A percentile compares a stretch with the other conserved stretches of the same genome.
Evolutionary conservation across 305 asterid species (phyloP).

Genomic region (Fraxinus greggii): DNA sequence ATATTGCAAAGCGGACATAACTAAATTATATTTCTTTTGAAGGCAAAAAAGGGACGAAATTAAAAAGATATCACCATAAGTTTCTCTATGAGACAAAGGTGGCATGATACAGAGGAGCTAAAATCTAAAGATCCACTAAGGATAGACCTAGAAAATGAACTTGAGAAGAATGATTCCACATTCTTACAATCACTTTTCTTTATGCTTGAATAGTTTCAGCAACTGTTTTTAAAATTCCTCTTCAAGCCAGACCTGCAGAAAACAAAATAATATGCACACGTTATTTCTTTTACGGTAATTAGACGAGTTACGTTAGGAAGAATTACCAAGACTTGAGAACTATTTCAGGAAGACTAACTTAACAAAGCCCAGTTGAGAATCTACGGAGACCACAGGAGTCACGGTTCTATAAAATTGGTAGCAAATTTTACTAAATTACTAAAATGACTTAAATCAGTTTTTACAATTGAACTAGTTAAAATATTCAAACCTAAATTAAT

Average conservation of each 20-base stretch:
- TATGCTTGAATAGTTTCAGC: constrained; percentile 29
- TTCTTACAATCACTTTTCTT: constrained; percentile 44
- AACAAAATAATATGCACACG: constrained; percentile 14
- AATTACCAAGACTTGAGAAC: neutral
- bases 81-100: constrained; percentile 47
- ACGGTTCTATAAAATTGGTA: neutral
- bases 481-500: neutral
- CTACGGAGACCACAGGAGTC: neutral
- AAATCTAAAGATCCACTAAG: constrained; percentile 34
- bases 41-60: constrained; percentile 5
- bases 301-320: neutral
- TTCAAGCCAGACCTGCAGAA: constrained; percentile 43
- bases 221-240: constrained; percentile 36
- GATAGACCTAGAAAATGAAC: constrained; percentile 32
- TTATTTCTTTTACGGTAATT: neutral
- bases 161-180: constrained; percentile 38
- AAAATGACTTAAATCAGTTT: neutral
- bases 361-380: neutral
- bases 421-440: neutral
- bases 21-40: constrained; percentile 29
- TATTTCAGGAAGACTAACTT: neutral
- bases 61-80: constrained; percentile 27
- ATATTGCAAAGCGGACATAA: constrained; percentile 15
- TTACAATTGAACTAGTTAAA: neutral
- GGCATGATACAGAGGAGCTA: constrained; percentile 49